Percentiles rank a stretch among this genome's conserved stretches.
These are phyloP conservation scores for Glutinoglossum americanum DNA, from an alignment of 495 filamentous ascomycete species.

Conservation along the genomic window DNA sequence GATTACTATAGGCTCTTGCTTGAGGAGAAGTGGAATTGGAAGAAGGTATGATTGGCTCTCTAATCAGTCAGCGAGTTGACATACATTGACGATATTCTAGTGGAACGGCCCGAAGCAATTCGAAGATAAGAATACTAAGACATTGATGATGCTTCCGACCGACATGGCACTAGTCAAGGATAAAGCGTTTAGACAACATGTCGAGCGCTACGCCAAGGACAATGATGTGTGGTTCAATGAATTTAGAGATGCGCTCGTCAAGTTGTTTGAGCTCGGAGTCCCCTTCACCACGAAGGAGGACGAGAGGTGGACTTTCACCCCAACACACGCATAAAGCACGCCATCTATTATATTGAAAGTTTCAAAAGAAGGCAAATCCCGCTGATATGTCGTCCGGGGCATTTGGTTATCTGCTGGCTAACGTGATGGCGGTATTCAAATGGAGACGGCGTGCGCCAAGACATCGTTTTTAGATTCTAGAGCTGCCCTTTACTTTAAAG, in stretches of 20 bases:
- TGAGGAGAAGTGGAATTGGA: constrained; percentile 65
- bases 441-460: not conserved
- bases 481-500: not conserved
- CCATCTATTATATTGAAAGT: constrained; percentile 13
- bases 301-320: constrained; percentile 55
- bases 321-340: constrained; percentile 12
- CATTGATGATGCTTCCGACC: constrained; percentile 91
- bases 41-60: constrained; percentile 1
- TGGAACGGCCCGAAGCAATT: constrained; percentile 82
- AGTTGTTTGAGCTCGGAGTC: constrained; percentile 86
- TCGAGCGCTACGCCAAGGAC: constrained; percentile 83
- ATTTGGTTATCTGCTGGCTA: no score
- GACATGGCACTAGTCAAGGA: constrained; percentile 80
- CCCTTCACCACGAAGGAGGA: constrained; percentile 55
- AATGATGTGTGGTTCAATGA: constrained; percentile 84
- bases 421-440: not conserved
- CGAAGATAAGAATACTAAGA: constrained; percentile 64
- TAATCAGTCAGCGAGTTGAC: not conserved
- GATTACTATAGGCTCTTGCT: constrained; percentile 79
- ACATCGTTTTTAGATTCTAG: not conserved
- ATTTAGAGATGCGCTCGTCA: constrained; percentile 55
- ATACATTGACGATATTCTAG: constrained; percentile 9
- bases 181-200: constrained; percentile 64
- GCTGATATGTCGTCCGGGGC: not conserved
- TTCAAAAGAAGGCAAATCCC: not conserved